Conservation (phyloP, 495 filamentous ascomycete species). For the Haplographium delicatum region DNA sequence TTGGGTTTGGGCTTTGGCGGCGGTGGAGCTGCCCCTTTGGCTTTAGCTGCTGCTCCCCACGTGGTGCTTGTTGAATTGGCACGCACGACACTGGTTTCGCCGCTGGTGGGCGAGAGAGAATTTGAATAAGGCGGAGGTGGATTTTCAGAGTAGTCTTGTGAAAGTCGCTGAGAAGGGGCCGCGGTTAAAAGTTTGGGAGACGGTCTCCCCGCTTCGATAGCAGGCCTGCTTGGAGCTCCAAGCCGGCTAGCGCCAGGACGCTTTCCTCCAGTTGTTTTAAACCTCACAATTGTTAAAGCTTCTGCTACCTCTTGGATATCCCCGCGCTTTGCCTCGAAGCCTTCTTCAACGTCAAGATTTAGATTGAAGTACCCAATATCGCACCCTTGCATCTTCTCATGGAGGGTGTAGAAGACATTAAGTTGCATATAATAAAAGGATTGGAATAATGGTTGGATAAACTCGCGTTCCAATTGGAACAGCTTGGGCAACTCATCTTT, state of each 20-base stretch:
- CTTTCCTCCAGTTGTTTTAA: slow-evolving; percentile 73
- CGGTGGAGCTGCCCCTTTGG: slow-evolving; percentile 79
- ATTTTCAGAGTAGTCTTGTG: slow-evolving; percentile 47
- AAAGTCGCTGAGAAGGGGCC: neutral
- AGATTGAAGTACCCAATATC: slow-evolving; percentile 98
- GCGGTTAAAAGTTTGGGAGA: slow-evolving; percentile 10
- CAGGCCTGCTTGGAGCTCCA: slow-evolving; percentile 37
- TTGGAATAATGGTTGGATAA: slow-evolving; percentile 96
- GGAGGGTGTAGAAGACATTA: slow-evolving; percentile 98
- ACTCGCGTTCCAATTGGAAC: slow-evolving; percentile 88
- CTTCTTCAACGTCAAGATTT: slow-evolving; percentile 80
- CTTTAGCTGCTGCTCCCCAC: slow-evolving; percentile 60
- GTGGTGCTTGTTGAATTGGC: slow-evolving; percentile 54
- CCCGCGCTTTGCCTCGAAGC: slow-evolving; percentile 82
- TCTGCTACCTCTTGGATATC: slow-evolving; percentile 80
- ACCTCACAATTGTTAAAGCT: slow-evolving; percentile 74
- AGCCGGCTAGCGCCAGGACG: slow-evolving; percentile 46
- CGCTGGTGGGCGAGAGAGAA: slow-evolving; percentile 27
- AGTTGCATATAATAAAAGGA: slow-evolving; percentile 99
- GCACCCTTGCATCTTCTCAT: slow-evolving; percentile 94
- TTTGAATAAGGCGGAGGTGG: slow-evolving; percentile 65
- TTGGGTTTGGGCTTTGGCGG: slow-evolving; percentile 95
- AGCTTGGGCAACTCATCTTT: slow-evolving; percentile 94
- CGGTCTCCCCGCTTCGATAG: slow-evolving; percentile 25
- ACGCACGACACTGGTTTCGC: slow-evolving; percentile 32